Base-by-base conservation (phyloP, 345 rosid genomes). In the Rubroshorea leprosula region DNA sequence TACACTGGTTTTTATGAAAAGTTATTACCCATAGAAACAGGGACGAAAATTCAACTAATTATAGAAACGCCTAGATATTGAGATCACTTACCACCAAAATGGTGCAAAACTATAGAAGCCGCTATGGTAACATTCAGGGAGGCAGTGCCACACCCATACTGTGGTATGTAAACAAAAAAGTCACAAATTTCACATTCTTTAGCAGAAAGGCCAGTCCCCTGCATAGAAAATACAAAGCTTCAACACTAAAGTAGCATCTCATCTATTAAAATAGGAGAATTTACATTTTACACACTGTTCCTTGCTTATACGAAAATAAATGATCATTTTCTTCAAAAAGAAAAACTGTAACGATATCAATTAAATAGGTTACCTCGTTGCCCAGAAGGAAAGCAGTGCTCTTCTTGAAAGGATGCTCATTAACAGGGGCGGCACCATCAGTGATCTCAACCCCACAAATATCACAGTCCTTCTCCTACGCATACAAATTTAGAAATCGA, bases 371-470 rank as follows among this genome's bases (percentile, higher is more conserved):
- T 60, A 87, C 97, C 94, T 93, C 99, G 53, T 93, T 93, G 51
- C 99, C 97, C 1, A 93, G 87, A 64, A 93, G 96, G 55, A 93
- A 89, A 55, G 95, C 97, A 0, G 99, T 93, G 69, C 77, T 87
- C 69, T 65, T 82, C 61, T 78, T 79, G 46, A 89, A 93, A 63
- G 96, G 97, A 68, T 82, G 97, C 13, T 83, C 79, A n/a, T 75
- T 79, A 11, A 89, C 78, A 9, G 87, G 72, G 41, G 75, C 51
- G 60, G 99, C 97, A 59, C 78, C 80, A 11, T 83, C 88, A 14
- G 89, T 79, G 53, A 93, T 93, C 77, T 89, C 99, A 31, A 93
- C 96, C 16, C 99, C 99, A 29, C 99, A 89, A 5, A 93, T 87
- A 76, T 89, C 99, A 58, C 99, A 93, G 61, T 80, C 89, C 77